Conservation (phyloP, 2,329 filamentous ascomycete species). For the Gliomastix tumulicola region DNA sequence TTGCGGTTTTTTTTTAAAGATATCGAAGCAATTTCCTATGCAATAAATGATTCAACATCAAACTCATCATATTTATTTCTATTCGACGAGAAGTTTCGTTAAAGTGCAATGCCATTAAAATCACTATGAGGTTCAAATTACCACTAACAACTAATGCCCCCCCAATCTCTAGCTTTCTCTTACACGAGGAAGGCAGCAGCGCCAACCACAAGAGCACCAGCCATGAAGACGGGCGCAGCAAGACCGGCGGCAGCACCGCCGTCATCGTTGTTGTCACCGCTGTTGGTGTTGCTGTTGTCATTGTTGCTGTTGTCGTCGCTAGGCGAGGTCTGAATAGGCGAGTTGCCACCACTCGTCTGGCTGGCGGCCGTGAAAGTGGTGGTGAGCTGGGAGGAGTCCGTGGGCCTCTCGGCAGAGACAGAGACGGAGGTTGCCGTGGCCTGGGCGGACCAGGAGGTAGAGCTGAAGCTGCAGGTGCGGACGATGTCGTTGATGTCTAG, state of each 20-base stretch:
- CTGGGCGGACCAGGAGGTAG: conserved; percentile 16
- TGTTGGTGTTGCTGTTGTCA: conserved; percentile 1
- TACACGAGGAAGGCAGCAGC: neutral
- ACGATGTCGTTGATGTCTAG: conserved; percentile 26
- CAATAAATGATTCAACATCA: too few relatives aligned
- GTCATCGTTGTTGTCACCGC: conserved; percentile 1
- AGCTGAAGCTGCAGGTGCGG: conserved; percentile 23
- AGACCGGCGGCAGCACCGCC: conserved; percentile 2
- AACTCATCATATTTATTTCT: too few relatives aligned
- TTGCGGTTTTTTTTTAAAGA: too few relatives aligned
- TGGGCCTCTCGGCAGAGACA: conserved; percentile 22
- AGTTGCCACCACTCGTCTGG: neutral
- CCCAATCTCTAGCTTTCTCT: too few relatives aligned
- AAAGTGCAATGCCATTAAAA: too few relatives aligned
- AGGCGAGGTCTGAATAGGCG: too few relatives aligned
- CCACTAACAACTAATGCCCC: too few relatives aligned
- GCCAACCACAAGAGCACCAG: conserved; percentile 3
- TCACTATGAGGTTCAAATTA: too few relatives aligned
- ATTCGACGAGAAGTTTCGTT: too few relatives aligned
- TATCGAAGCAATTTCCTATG: too few relatives aligned
- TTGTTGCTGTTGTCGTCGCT: conserved; percentile 2
- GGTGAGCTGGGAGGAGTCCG: conserved; percentile 21
- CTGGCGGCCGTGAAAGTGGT: conserved; percentile 17
- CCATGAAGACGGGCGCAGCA: conserved; percentile 1
- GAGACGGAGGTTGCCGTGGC: conserved; percentile 18